Base-by-base conservation (phyloP, 1,284 basidiomycete species). In the Fistulina hepatica region DNA sequence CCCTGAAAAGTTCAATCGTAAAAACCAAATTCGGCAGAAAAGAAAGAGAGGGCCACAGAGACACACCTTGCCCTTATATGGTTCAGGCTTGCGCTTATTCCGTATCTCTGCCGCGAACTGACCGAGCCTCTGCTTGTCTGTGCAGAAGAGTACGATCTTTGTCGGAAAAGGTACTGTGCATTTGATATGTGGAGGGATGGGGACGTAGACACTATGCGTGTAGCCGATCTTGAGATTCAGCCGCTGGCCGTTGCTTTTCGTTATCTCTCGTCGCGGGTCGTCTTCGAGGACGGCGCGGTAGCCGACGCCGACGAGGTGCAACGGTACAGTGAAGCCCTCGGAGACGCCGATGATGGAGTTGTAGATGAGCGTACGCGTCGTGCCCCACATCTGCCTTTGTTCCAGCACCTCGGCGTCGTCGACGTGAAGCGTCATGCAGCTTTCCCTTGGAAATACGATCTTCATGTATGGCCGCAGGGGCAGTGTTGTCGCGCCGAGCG, bases 51-150 rank as follows among this genome's bases (percentile, higher is more conserved):
- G 44, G 22, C 3, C 28, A 19, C 19, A 11, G 28, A 3, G 31
- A 61, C 80, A 41, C 53, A 90, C 89, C 73, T 95, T 93, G 51
- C 91, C 92, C 64, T 97, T 92, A 65, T 97, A 98, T 15, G 93
- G 93, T 57, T 98, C 95, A 11, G 94, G 94, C 50, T 81, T 82
- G 48, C 94, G 75, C 66, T 80, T 85, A 40, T 69, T 71, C 45
- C 91, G 66, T 22, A 98, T 83, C 51, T 80, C 74, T 12, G 90
- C 89, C 0, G 92, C 89, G 56, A 95, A 95, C 45, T 88, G 64
- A 0, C 91, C 92, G 27, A 97, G 58, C 41, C 72, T 65, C 55
- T 77, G 79, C 59, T 81, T 93, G 65, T 81, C 77, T 50, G 74
- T 81, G 56, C 73, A 78, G 44, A 63, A 74, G 31, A 79, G 57